phyloP scores from a whole-genome alignment of 371 early-diverging fungal genomes.

The Chytridiales sp. region DNA sequence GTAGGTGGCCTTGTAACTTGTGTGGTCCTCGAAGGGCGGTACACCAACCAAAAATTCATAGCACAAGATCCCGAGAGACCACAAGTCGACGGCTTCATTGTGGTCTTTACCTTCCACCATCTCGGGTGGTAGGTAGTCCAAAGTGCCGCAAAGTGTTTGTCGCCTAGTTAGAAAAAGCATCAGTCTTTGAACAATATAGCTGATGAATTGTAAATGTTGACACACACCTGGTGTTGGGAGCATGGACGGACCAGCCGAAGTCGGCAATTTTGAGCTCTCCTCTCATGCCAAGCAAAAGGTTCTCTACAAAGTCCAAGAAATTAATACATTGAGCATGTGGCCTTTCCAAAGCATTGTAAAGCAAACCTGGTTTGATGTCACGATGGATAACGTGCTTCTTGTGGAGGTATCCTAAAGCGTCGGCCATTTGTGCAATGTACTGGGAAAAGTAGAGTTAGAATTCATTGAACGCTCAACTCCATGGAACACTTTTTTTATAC shows the following conservation, averaged over 20 bases:
- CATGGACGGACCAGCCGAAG: slow-evolving; percentile 99
- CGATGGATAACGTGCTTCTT: slow-evolving; percentile 95
- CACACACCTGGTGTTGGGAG: slow-evolving; percentile 72
- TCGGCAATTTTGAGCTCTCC: slow-evolving; percentile 95
- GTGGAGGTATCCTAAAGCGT: slow-evolving; percentile 91
- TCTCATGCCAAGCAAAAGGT: slow-evolving; percentile 83
- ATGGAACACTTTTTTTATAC: slow-evolving; percentile 41
- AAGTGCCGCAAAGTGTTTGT: slow-evolving; percentile 93
- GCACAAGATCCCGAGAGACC: slow-evolving; percentile 97
- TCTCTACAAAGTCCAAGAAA: slow-evolving; percentile 83
- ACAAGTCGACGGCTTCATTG: slow-evolving; percentile 89
- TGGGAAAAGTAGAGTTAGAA: slow-evolving; percentile 27
- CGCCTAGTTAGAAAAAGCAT: slow-evolving; percentile 50
- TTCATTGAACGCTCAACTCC: background rate
- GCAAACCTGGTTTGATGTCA: slow-evolving; percentile 57
- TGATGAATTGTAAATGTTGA: background rate
- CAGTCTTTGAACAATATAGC: background rate
- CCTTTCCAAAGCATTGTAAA: background rate
- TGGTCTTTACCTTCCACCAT: slow-evolving; percentile 91
- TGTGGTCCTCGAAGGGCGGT: slow-evolving; percentile 92
- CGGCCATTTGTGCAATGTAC: slow-evolving; percentile 88
- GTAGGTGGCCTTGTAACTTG: slow-evolving; percentile 73
- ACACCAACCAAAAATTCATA: slow-evolving; percentile 96
- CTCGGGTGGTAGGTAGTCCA: slow-evolving; percentile 91
- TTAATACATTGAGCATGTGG: background rate